Evolutionary conservation across 129 eudicot species (phyloP).

Genomic region (Helianthus tuberosus): DNA sequence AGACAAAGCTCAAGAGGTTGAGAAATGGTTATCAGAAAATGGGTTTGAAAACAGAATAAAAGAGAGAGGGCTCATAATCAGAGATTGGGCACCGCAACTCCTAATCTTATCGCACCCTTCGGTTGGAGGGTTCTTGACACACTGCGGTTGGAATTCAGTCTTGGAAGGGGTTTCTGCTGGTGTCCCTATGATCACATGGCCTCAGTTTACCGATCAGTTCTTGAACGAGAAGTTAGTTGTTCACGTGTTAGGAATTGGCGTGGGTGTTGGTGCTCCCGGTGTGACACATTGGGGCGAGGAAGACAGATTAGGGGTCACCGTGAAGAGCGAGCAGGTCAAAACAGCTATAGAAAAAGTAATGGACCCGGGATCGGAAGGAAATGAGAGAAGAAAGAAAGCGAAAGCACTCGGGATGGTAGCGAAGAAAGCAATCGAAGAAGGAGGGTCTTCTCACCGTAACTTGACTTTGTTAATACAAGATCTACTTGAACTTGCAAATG

Average conservation of each 20-base stretch:
- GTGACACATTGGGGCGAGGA: constrained; percentile 37
- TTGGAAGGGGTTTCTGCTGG: constrained; percentile 32
- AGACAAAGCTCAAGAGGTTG: constrained; percentile 42
- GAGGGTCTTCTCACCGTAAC: constrained; percentile 36
- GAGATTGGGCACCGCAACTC: constrained; percentile 72
- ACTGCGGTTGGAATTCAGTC: constrained; percentile 34
- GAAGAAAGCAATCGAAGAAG: constrained; percentile 24
- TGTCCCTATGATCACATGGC: constrained; percentile 39
- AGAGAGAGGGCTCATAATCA: constrained; percentile 52
- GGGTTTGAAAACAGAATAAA: constrained; percentile 48
- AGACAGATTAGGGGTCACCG: constrained; percentile 26
- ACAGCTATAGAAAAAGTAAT: background rate
- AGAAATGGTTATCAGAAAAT: constrained; percentile 50
- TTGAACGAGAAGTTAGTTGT: constrained; percentile 36
- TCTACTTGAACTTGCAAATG: constrained; percentile 18
- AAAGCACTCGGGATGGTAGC: constrained; percentile 16
- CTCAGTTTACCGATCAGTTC: constrained; percentile 35
- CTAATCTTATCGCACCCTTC: constrained; percentile 56
- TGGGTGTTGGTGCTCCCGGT: constrained; percentile 23
- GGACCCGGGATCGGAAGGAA: constrained; percentile 17
- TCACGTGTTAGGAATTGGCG: constrained; percentile 32
- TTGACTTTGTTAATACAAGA: constrained; percentile 29
- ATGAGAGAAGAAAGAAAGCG: constrained; percentile 29
- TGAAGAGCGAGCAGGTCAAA: constrained; percentile 30
- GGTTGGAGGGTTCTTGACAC: constrained; percentile 45